These are phyloP conservation scores for Verticillium isaacii DNA, from an alignment of 2,329 filamentous ascomycete species.

Conservation along the genomic window DNA sequence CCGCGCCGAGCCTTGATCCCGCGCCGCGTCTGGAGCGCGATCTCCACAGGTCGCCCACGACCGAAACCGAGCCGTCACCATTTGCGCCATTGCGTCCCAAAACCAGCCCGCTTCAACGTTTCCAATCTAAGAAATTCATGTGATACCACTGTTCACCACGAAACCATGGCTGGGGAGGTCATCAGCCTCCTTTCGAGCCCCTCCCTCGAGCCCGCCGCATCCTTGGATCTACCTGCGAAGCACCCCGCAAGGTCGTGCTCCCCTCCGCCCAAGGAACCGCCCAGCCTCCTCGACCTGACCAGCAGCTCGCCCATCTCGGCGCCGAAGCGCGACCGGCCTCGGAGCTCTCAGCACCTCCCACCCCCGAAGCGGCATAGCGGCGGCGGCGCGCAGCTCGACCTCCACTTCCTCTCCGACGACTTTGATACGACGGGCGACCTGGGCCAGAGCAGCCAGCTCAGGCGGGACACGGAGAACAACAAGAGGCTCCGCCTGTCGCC, in stretches of 20 bases:
- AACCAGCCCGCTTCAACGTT: background rate
- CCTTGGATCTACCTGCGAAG: conserved; percentile 1
- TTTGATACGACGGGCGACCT: conserved; percentile 35
- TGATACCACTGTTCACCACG: background rate
- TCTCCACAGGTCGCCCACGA: background rate
- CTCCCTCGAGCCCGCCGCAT: conserved; percentile 2
- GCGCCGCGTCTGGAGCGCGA: background rate
- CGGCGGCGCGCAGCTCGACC: conserved; percentile 11
- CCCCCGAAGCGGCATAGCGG: background rate
- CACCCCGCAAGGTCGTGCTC: background rate
- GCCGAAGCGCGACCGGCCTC: background rate
- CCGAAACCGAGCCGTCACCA: background rate
- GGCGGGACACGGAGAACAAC: conserved; percentile 16
- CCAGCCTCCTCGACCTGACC: background rate
- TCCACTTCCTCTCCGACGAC: conserved; percentile 33
- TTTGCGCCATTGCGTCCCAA: background rate
- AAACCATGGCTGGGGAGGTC: conserved; percentile 26
- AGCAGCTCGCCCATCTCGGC: background rate
- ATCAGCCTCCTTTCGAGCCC: conserved; percentile 30
- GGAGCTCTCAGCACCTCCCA: background rate
- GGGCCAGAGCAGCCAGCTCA: conserved; percentile 4
- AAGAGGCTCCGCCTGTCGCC: conserved; percentile 21
- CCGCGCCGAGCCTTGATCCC: background rate
- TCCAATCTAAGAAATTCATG: background rate
- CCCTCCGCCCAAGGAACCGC: background rate